A percentile compares a stretch with the other conserved stretches of the same genome.
phyloP scores from a whole-genome alignment of 2,329 filamentous ascomycete species.

The Sphaceloma murrayae region DNA sequence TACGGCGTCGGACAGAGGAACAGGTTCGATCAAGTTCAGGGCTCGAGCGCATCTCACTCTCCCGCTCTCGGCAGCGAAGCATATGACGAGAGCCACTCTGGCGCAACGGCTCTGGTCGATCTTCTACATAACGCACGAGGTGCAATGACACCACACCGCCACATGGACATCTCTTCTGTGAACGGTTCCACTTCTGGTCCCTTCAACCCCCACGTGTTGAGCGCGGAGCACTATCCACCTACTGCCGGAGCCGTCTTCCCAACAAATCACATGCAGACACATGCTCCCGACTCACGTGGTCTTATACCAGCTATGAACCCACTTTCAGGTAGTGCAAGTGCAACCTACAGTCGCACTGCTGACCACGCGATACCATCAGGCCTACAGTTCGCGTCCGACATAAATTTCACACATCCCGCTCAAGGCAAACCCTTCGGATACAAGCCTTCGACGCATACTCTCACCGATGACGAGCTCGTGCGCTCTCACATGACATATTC shows the following conservation, averaged over 20 bases:
- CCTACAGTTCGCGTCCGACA: slow-evolving; percentile 12
- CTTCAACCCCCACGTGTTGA: slow-evolving; percentile 10
- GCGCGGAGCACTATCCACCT: slow-evolving; percentile 9
- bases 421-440: slow-evolving; percentile 1
- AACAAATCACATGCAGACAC: slow-evolving; percentile 4
- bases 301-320: neutral
- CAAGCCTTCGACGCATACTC: neutral
- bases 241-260: neutral
- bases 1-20: too few relatives aligned
- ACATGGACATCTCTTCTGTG: slow-evolving; percentile 7
- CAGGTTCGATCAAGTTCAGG: too few relatives aligned
- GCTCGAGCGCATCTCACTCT: too few relatives aligned
- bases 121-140: slow-evolving; percentile 2
- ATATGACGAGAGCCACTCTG: slow-evolving; percentile 5
- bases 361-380: slow-evolving; percentile 6
- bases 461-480: slow-evolving; percentile 1
- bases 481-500: neutral
- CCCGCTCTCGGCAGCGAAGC: too few relatives aligned
- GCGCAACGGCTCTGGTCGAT: slow-evolving; percentile 12
- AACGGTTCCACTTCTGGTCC: neutral
- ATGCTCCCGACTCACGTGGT: neutral
- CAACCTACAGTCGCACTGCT: neutral
- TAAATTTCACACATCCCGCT: slow-evolving; percentile 11
- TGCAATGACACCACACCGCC: slow-evolving; percentile 5
- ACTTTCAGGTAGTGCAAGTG: neutral